A percentile compares a stretch with the other conserved stretches of the same genome.
Conservation (phyloP, 768 basidiomycete species). For the Amanita phalloides region DNA sequence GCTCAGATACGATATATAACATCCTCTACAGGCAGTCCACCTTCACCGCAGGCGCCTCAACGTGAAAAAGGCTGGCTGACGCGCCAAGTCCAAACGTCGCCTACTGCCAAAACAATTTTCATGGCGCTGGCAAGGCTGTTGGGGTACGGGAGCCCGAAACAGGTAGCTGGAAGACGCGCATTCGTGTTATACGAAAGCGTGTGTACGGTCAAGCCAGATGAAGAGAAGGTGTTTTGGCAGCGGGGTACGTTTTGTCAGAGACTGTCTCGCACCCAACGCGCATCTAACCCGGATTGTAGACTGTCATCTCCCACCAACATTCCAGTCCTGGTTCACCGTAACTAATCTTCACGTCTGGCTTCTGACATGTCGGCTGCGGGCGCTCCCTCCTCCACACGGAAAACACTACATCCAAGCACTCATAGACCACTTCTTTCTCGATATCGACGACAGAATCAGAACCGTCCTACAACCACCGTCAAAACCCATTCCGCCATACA, state of each 20-base stretch:
- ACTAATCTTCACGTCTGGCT: constrained; percentile 92
- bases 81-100: constrained; percentile 37
- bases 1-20: not conserved
- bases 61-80: constrained; percentile 43
- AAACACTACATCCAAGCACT: constrained; percentile 66
- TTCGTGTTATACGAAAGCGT: constrained; percentile 46
- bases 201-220: constrained; percentile 46
- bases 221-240: constrained; percentile 54
- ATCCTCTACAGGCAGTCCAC: not conserved
- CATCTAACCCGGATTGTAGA: constrained; percentile 30
- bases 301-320: constrained; percentile 81
- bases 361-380: constrained; percentile 78
- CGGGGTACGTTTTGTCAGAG: constrained; percentile 32
- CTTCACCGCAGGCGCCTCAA: not conserved
- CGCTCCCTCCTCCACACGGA: constrained; percentile 61
- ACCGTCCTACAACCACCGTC: constrained; percentile 56
- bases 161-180: constrained; percentile 49
- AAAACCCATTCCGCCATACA: constrained; percentile 31
- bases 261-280: not conserved
- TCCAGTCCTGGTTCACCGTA: constrained; percentile 94
- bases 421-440: constrained; percentile 92
- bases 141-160: constrained; percentile 52
- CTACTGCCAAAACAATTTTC: constrained; percentile 33
- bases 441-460: constrained; percentile 85
- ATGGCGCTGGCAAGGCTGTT: constrained; percentile 35